Conservation (phyloP, 139 green algal species). For the Yamagishiella unicocca region DNA sequence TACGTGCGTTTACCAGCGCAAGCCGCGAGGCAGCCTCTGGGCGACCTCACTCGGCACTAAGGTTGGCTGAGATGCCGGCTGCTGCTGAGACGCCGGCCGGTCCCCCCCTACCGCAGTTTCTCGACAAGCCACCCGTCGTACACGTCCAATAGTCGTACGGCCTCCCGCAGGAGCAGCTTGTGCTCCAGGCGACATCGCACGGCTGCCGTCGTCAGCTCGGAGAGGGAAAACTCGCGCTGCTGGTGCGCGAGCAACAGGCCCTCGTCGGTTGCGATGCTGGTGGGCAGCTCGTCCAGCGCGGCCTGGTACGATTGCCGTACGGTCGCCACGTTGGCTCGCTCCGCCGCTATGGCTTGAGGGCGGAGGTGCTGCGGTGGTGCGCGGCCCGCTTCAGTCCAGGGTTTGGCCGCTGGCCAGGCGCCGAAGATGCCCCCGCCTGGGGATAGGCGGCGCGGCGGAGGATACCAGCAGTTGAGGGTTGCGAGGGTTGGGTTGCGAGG, state of each 20-base stretch:
- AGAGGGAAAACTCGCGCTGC: no score
- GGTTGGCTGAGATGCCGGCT: no score
- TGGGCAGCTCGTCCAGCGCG: slow-evolving; percentile 41
- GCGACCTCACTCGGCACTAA: slow-evolving; percentile 44
- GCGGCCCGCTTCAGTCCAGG: slow-evolving; percentile 46
- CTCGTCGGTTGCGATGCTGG: slow-evolving; percentile 17
- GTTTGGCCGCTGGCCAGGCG: slow-evolving; percentile 1
- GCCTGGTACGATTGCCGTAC: slow-evolving; percentile 26
- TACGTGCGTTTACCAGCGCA: no score
- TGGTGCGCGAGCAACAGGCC: slow-evolving; percentile 6
- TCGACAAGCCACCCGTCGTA: slow-evolving; percentile 42
- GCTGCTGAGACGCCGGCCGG: no score
- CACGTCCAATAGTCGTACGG: slow-evolving; percentile 10
- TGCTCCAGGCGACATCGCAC: slow-evolving; percentile 51
- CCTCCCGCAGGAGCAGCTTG: slow-evolving; percentile 57
- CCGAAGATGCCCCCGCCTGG: neutral
- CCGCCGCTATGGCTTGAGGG: neutral
- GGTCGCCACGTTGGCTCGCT: slow-evolving; percentile 11
- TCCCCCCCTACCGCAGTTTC: neutral
- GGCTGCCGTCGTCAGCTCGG: no score
- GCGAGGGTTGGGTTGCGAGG: no score
- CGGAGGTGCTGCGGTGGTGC: slow-evolving; percentile 28
- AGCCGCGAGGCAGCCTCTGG: slow-evolving; percentile 51
- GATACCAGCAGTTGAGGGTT: neutral
- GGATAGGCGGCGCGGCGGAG: neutral